Evolutionary conservation across 1,284 basidiomycete species (phyloP), one percentile per base, ranked within the genome.

Genomic region (Sanghuangporus sanghuang): DNA sequence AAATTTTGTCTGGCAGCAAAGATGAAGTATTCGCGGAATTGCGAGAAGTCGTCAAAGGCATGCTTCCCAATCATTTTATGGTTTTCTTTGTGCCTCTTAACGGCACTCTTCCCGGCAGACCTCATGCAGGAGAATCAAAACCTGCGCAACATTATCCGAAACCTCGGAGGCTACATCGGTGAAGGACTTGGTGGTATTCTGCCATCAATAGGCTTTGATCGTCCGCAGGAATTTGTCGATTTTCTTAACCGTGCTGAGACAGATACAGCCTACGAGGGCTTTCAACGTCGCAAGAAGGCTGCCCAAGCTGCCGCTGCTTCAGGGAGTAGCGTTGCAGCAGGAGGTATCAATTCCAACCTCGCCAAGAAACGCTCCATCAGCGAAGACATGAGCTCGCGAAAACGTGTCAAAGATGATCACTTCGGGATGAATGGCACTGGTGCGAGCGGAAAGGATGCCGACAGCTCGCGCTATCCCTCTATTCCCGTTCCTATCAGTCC

Each of bases 251-350:
- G 87, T 69, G 85, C 90, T 1, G 93, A 96, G 75, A 94, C 93
- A 0, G 93, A 96, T 72, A 94, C 93, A 0, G 93, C 93, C 35
- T 93, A 89, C 81, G 93, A 95, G 71, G 89, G 92, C 55, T 95
- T 90, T 70, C 85, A 93, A 66, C 75, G 83, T 38, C 83, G 89
- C 67, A 92, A 87, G 63, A 73, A 73, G 40, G 74, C 76, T 18
- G 57, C 59, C 44, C 66, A 57, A 16, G 40, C 57, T 18, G 64
- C 71, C n/a, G 62, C 67, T 49, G 66, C 63, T 36, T 21, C 60
- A 66, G 44, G 16, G 21, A 82, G 83, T 68, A 77, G 80, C 40
- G 40, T 77, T 49, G 71, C 14, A 27, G 54, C 54, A 21, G 21
- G 44, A 18, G 68, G 58, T 50, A 64, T 71, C 36, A 75, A 72